A percentile compares a stretch with the other conserved stretches of the same genome.
phyloP scores from a whole-genome alignment of 1,139 yeast genomes.

The Suhomyces yuchorum region DNA sequence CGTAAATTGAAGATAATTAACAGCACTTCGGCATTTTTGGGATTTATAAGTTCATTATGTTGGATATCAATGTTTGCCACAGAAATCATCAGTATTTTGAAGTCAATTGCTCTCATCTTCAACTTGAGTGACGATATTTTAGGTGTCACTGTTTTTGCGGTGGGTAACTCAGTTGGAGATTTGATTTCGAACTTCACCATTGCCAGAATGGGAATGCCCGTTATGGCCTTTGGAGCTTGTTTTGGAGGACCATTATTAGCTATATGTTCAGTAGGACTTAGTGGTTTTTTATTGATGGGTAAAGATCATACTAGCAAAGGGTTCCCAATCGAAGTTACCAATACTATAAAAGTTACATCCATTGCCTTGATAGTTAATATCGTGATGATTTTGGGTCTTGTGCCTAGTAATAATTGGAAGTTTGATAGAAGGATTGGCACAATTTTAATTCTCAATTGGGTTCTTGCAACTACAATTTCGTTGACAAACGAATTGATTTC shows the following conservation, averaged over 20 bases:
- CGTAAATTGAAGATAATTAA: slow-evolving; percentile 26
- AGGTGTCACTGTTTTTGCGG: slow-evolving; percentile 85
- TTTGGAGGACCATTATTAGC: slow-evolving; percentile 85
- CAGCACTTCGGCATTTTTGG: slow-evolving; percentile 47
- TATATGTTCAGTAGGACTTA: slow-evolving; percentile 51
- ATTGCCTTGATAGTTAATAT: slow-evolving; percentile 48
- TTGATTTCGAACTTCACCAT: slow-evolving; percentile 82
- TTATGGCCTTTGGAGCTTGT: slow-evolving; percentile 93
- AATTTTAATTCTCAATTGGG: slow-evolving; percentile 57
- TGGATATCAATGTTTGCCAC: slow-evolving; percentile 81
- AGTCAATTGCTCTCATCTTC: slow-evolving; percentile 60
- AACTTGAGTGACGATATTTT: slow-evolving; percentile 72
- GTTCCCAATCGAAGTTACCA: slow-evolving; percentile 18
- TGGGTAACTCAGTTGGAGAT: slow-evolving; percentile 93
- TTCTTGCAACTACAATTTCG: slow-evolving; percentile 47
- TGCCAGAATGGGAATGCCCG: slow-evolving; percentile 82
- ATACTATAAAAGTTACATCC: slow-evolving; percentile 22
- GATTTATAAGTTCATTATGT: slow-evolving; percentile 67
- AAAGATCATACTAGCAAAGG: slow-evolving; percentile 11
- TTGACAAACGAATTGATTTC: slow-evolving; percentile 20
- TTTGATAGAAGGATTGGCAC: slow-evolving; percentile 53
- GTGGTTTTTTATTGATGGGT: slow-evolving; percentile 57
- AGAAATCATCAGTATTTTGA: slow-evolving; percentile 69
- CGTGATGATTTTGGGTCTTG: slow-evolving; percentile 50
- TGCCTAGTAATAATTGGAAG: slow-evolving; percentile 68